Evolutionary conservation across 129 eudicot species (phyloP).

Genomic region (Lactuca saligna): DNA sequence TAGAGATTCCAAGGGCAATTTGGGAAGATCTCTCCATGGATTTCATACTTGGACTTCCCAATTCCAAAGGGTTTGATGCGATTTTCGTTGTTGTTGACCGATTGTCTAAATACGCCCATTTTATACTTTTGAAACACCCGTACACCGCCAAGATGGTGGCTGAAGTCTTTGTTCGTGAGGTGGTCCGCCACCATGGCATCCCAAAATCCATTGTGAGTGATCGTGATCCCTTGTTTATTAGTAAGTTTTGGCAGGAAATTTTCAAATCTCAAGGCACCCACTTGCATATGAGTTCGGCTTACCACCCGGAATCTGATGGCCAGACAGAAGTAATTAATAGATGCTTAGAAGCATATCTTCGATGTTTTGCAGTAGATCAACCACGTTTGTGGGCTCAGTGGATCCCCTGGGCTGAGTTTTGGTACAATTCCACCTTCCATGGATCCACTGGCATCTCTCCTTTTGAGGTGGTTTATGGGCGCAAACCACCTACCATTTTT

Average conservation of each 20-base stretch:
- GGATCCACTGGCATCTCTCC: neutral
- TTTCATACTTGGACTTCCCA: neutral
- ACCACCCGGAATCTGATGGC: neutral
- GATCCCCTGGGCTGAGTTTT: conserved; percentile 7
- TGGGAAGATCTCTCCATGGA: neutral
- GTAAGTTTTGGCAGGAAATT: neutral
- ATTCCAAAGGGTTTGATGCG: neutral
- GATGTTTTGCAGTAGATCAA: neutral
- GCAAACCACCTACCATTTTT: neutral
- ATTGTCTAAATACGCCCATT: neutral
- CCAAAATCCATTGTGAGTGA: no score
- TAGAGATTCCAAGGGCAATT: neutral
- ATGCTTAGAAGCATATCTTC: neutral
- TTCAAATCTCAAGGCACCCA: neutral
- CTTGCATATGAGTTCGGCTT: neutral
- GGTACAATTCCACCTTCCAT: conserved; percentile 12
- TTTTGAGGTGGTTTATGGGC: conserved; percentile 1
- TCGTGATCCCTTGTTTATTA: neutral
- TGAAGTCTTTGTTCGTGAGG: no score
- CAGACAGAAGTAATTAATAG: neutral
- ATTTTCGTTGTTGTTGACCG: neutral
- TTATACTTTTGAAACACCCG: no score
- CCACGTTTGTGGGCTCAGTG: neutral
- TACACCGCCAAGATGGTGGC: no score
- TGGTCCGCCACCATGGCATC: no score